phyloP scores from a whole-genome alignment of 208 protist genomes.

The Angomonas ambiguus region DNA sequence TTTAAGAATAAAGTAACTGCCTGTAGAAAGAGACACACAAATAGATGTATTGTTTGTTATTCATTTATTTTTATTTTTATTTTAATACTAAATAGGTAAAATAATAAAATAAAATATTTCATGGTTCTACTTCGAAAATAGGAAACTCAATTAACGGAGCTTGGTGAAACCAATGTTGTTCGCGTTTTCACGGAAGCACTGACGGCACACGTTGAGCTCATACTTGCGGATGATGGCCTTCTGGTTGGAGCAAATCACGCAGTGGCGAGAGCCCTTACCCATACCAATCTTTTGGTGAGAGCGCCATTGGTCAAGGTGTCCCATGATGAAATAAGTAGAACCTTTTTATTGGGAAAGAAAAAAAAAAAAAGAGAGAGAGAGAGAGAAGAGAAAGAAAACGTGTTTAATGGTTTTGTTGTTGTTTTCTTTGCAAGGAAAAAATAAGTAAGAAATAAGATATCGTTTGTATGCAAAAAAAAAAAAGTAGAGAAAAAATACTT shows the following conservation, averaged over 20 bases:
- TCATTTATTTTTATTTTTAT: not conserved
- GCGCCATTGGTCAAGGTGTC: conserved; percentile 91
- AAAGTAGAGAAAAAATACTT: not conserved
- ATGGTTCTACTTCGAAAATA: not conserved
- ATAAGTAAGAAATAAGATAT: no score
- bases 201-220: conserved; percentile 91
- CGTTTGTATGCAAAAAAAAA: no score
- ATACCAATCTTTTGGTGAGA: conserved; percentile 91
- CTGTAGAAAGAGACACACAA: no score
- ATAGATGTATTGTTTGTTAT: no score
- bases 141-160: conserved; percentile 65
- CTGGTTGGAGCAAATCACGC: conserved; percentile 90
- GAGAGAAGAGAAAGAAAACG: conserved; percentile 4
- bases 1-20: no score
- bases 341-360: not conserved
- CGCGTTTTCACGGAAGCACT: conserved; percentile 94
- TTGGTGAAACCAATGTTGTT: conserved; percentile 90
- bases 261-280: conserved; percentile 86
- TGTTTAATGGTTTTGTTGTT: no score
- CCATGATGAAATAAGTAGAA: conserved; percentile 72
- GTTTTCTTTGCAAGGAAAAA: no score
- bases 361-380: not conserved
- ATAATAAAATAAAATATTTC: conserved; percentile 4
- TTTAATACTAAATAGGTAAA: not conserved
- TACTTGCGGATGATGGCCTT: conserved; percentile 94